phyloP scores from a whole-genome alignment of 1,139 yeast genomes.

The Debaryomyces subglobosus region DNA sequence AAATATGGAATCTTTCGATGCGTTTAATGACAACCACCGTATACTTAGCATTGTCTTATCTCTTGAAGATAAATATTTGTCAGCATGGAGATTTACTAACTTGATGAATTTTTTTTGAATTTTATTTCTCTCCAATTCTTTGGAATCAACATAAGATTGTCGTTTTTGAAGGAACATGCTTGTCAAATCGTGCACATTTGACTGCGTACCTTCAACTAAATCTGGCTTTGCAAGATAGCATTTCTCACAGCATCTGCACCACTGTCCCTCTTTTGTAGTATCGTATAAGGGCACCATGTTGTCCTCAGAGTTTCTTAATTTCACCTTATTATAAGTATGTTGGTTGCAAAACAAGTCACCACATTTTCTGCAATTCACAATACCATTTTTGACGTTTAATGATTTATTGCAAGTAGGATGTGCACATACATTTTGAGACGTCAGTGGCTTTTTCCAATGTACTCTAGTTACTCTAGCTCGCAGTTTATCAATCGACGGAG shows the following conservation, averaged over 20 bases:
- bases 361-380: conserved; percentile 68
- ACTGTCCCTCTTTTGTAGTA: conserved; percentile 47
- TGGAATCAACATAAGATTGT: conserved; percentile 38
- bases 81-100: conserved; percentile 29
- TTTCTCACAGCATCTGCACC: conserved; percentile 69
- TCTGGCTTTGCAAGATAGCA: conserved; percentile 67
- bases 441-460: conserved; percentile 65
- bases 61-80: conserved; percentile 18
- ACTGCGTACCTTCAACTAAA: conserved; percentile 40
- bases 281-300: conserved; percentile 40
- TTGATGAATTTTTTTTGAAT: conserved; percentile 67
- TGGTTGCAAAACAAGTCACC: conserved; percentile 69
- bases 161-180: conserved; percentile 45
- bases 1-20: conserved; percentile 10
- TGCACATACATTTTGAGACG: conserved; percentile 35
- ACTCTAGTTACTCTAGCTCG: conserved; percentile 40
- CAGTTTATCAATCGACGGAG: conserved; percentile 11
- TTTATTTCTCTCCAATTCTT: conserved; percentile 54
- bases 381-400: conserved; percentile 52
- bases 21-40: conserved; percentile 6
- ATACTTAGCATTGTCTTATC: conserved; percentile 7
- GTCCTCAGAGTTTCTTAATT: conserved; percentile 39
- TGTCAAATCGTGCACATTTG: conserved; percentile 52
- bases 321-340: conserved; percentile 61
- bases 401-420: conserved; percentile 38